These are phyloP conservation scores for Neofusicoccum ribis DNA, from an alignment of 2,329 filamentous ascomycete species.

Conservation along the genomic window DNA sequence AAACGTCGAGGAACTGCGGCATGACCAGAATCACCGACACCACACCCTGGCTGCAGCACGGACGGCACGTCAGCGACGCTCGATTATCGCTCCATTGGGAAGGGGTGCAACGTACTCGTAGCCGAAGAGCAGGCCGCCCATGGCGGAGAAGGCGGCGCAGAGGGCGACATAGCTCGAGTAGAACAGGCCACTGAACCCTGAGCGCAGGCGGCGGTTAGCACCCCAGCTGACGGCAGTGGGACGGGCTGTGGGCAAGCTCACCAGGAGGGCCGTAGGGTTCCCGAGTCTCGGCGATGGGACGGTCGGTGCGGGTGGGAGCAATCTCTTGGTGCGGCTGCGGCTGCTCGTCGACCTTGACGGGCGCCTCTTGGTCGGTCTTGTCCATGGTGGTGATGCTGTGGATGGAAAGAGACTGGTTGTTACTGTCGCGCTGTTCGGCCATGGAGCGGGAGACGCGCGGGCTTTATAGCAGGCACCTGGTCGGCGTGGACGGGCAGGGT, in stretches of 20 bases:
- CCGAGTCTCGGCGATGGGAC: slow-evolving; percentile 22
- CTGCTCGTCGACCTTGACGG: slow-evolving; percentile 7
- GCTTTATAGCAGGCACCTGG: slow-evolving; percentile 8
- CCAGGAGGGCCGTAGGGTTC: slow-evolving; percentile 31
- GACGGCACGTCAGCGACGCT: slow-evolving; percentile 29
- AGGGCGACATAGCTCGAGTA: slow-evolving; percentile 51
- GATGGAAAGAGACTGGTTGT: slow-evolving; percentile 4
- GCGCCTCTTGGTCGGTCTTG: slow-evolving; percentile 16
- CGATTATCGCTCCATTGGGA: not conserved
- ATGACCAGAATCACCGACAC: slow-evolving; percentile 52
- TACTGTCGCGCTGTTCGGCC: not conserved
- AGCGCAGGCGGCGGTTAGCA: not conserved
- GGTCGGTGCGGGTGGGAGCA: slow-evolving; percentile 20
- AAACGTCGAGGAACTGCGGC: slow-evolving; percentile 51
- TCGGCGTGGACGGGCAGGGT: not conserved
- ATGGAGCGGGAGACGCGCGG: not conserved
- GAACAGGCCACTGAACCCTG: slow-evolving; percentile 50
- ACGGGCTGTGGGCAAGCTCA: not conserved
- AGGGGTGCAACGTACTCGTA: slow-evolving; percentile 40
- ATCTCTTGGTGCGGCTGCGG: slow-evolving; percentile 20
- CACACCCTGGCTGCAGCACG: slow-evolving; percentile 38
- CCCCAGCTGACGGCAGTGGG: not conserved
- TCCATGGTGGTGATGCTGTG: slow-evolving; percentile 3
- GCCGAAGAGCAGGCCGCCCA: slow-evolving; percentile 53
- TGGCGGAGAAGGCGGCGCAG: slow-evolving; percentile 53